Evolutionary conservation across 2,329 filamentous ascomycete species (phyloP).

Genomic region (Aspergillus sp.): DNA sequence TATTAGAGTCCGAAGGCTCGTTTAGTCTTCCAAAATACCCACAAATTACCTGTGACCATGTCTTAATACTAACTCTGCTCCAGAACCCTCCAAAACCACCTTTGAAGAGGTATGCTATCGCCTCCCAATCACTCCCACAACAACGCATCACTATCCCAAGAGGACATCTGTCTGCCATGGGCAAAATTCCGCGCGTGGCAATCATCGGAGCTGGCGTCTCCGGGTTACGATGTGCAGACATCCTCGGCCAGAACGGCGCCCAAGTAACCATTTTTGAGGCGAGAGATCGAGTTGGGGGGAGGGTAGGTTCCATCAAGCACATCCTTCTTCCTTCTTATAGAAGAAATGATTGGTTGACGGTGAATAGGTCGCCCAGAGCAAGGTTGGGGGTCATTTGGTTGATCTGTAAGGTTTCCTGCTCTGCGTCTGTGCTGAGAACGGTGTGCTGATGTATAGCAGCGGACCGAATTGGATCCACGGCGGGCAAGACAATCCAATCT

Average conservation of each 20-base stretch:
- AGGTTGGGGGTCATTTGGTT: conserved; percentile 44
- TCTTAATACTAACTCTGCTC: not conserved
- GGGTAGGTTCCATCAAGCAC: conserved; percentile 23
- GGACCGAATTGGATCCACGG: conserved; percentile 63
- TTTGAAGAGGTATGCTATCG: not conserved
- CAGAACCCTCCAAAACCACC: not conserved
- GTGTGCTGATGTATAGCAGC: conserved; percentile 28
- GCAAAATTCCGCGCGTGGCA: conserved; percentile 45
- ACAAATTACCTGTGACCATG: no score
- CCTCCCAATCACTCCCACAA: not conserved
- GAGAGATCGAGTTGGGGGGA: conserved; percentile 51
- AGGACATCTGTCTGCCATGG: conserved; percentile 16
- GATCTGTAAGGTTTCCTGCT: conserved; percentile 46
- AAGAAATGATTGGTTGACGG: conserved; percentile 1
- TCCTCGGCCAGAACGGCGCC: conserved; percentile 49
- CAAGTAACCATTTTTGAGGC: conserved; percentile 57
- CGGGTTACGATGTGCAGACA: conserved; percentile 53
- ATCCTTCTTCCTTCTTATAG: no score
- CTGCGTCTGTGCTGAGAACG: not conserved
- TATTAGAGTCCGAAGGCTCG: no score
- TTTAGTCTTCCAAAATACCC: no score
- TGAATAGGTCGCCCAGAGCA: conserved; percentile 44
- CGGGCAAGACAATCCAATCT: conserved; percentile 53
- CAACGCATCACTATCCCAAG: not conserved
- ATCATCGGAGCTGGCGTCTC: conserved; percentile 56